These are phyloP conservation scores for Metschnikowia amazonensis DNA, from an alignment of 805 yeast species.

Conservation along the genomic window DNA sequence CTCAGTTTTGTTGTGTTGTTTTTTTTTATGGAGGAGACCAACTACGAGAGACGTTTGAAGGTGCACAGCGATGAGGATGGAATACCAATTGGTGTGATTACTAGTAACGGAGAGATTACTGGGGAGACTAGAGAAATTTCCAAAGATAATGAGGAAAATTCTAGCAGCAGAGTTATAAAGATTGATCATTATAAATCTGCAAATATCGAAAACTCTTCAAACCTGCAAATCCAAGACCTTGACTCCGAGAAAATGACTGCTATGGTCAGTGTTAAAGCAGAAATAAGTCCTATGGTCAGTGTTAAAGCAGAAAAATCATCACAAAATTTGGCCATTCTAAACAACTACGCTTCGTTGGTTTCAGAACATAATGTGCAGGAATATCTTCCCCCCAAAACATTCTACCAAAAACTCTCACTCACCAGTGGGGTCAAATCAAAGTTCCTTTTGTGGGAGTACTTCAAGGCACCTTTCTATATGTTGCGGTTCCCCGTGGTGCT, in stretches of 20 bases:
- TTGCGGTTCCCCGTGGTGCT: conserved; percentile 18
- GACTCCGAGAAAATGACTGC: too few species aligned
- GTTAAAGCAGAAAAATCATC: too few species aligned
- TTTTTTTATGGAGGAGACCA: conserved; percentile 18
- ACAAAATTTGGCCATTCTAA: conserved; percentile 3
- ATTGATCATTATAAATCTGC: too few species aligned
- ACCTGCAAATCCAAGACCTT: too few species aligned
- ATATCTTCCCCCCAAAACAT: conserved; percentile 13
- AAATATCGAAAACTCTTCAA: too few species aligned
- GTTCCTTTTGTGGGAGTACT: conserved; percentile 17
- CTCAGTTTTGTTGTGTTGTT: conserved; percentile 12
- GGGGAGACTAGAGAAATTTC: too few species aligned
- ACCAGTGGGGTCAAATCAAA: conserved; percentile 12
- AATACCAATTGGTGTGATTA: conserved; percentile 11
- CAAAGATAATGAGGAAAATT: too few species aligned
- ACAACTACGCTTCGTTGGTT: conserved; percentile 9
- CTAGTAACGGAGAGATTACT: conserved; percentile 9
- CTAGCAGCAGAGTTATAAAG: too few species aligned
- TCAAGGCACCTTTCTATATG: conserved; percentile 20
- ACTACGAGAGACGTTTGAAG: conserved; percentile 14
- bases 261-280: too few species aligned
- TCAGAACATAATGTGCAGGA: conserved; percentile 5
- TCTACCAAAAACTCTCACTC: conserved; percentile 13
- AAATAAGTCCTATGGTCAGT: too few species aligned
- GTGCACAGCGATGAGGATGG: conserved; percentile 10